Evolutionary conservation across 805 yeast species (phyloP).

Genomic region (Yarrowia phangngaensis): DNA sequence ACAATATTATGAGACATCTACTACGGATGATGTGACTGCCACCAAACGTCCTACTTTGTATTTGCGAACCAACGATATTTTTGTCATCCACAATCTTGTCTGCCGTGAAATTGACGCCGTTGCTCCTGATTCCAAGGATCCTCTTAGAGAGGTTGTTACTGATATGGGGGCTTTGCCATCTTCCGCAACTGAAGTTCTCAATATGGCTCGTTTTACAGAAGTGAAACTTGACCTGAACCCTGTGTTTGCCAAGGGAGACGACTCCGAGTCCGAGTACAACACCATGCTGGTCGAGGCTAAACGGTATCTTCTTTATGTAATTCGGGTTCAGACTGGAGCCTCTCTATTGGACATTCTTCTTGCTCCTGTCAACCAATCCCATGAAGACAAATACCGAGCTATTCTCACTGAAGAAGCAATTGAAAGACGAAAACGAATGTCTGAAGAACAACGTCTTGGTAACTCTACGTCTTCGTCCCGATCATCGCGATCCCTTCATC

Average conservation of each 20-base stretch:
- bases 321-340: slow-evolving; percentile 70
- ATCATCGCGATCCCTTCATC: slow-evolving; percentile 35
- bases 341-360: slow-evolving; percentile 66
- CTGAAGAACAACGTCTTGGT: slow-evolving; percentile 31
- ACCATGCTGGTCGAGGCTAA: slow-evolving; percentile 71
- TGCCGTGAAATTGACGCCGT: slow-evolving; percentile 36
- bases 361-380: slow-evolving; percentile 60
- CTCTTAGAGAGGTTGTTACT: slow-evolving; percentile 46
- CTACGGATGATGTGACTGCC: slow-evolving; percentile 65
- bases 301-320: slow-evolving; percentile 73
- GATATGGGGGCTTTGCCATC: slow-evolving; percentile 45
- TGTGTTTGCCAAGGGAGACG: slow-evolving; percentile 44
- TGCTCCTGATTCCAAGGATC: slow-evolving; percentile 46
- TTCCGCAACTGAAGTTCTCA: slow-evolving; percentile 47
- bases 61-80: slow-evolving; percentile 41
- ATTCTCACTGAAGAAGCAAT: slow-evolving; percentile 50
- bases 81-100: slow-evolving; percentile 42
- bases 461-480: slow-evolving; percentile 38
- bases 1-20: slow-evolving; percentile 54
- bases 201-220: slow-evolving; percentile 51
- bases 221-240: slow-evolving; percentile 60
- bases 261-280: slow-evolving; percentile 54
- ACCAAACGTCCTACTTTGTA: slow-evolving; percentile 44
- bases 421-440: slow-evolving; percentile 38
- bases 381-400: slow-evolving; percentile 61